Evolutionary conservation across 2,329 filamentous ascomycete species (phyloP).

Genomic region (Chaetothyriales sp.): DNA sequence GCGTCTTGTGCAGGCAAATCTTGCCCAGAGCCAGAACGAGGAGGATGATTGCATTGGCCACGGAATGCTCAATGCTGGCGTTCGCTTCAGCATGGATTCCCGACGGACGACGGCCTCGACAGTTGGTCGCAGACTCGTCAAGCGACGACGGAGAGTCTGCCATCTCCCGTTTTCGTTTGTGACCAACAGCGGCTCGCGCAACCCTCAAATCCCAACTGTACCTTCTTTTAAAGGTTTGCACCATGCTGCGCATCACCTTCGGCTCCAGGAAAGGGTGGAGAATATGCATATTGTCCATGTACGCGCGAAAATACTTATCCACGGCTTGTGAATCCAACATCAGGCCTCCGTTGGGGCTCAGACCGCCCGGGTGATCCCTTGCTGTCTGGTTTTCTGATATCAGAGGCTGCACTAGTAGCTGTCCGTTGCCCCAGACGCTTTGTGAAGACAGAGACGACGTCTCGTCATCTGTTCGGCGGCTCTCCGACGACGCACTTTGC

Average conservation of each 20-base stretch:
- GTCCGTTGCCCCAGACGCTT: slow-evolving; percentile 39
- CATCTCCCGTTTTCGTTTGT: slow-evolving; percentile 17
- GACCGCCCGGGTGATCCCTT: slow-evolving; percentile 32
- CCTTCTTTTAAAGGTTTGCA: slow-evolving; percentile 37
- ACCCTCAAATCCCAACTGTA: slow-evolving; percentile 28
- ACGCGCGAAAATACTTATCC: slow-evolving; percentile 39
- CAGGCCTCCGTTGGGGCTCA: slow-evolving; percentile 37
- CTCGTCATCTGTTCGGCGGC: slow-evolving; percentile 18
- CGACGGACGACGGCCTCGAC: slow-evolving; percentile 1
- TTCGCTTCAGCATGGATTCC: slow-evolving; percentile 15
- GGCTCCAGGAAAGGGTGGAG: slow-evolving; percentile 52
- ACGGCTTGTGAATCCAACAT: slow-evolving; percentile 41
- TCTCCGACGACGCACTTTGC: slow-evolving; percentile 23
- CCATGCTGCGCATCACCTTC: slow-evolving; percentile 37
- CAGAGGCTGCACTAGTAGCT: slow-evolving; percentile 21
- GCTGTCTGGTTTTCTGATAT: slow-evolving; percentile 9
- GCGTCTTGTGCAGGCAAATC: slow-evolving; percentile 48
- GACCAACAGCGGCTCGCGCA: slow-evolving; percentile 4
- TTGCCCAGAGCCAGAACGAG: slow-evolving; percentile 76
- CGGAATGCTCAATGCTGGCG: slow-evolving; percentile 39
- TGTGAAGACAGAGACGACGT: slow-evolving; percentile 32
- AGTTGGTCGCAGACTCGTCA: slow-evolving; percentile 5
- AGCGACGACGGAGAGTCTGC: slow-evolving; percentile 11
- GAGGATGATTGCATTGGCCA: slow-evolving; percentile 69
- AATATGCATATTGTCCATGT: slow-evolving; percentile 46